Evolutionary conservation across 371 early-diverging fungal species (phyloP).

Genomic region (Mucor plumbeus): DNA sequence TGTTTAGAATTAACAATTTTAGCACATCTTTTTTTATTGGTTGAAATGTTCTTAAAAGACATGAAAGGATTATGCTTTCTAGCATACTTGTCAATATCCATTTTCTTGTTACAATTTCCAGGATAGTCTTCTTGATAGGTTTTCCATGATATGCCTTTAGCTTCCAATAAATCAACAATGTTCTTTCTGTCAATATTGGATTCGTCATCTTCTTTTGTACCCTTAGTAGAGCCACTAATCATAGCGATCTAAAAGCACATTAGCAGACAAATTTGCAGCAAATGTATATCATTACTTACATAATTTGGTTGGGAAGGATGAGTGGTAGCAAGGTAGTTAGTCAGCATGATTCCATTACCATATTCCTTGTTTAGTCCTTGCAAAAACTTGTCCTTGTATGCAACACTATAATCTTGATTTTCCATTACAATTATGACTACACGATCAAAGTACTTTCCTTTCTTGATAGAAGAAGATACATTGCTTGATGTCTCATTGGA

Average conservation of each 20-base stretch:
- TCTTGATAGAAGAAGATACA: not conserved
- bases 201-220: conserved; percentile 48
- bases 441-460: conserved; percentile 49
- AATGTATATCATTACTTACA: conserved; percentile 51
- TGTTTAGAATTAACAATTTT: conserved; percentile 59
- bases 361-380: conserved; percentile 25
- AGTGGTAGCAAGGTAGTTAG: conserved; percentile 41
- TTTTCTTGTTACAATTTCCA: conserved; percentile 38
- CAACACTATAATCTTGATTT: conserved; percentile 50
- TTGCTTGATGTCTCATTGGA: not conserved
- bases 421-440: conserved; percentile 58
- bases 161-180: conserved; percentile 68
- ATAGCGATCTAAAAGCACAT: conserved; percentile 35
- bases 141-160: conserved; percentile 67
- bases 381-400: conserved; percentile 44
- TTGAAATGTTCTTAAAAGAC: conserved; percentile 54
- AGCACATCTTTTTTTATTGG: conserved; percentile 51
- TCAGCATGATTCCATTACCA: conserved; percentile 39
- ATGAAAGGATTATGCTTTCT: conserved; percentile 71
- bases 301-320: conserved; percentile 55
- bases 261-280: not conserved
- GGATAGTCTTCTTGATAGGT: conserved; percentile 69
- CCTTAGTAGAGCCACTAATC: conserved; percentile 54
- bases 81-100: conserved; percentile 39
- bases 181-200: conserved; percentile 42